A percentile compares a stretch with the other conserved stretches of the same genome.
phyloP scores from a whole-genome alignment of 2,329 filamentous ascomycete species.

The Fusarium compactum region DNA sequence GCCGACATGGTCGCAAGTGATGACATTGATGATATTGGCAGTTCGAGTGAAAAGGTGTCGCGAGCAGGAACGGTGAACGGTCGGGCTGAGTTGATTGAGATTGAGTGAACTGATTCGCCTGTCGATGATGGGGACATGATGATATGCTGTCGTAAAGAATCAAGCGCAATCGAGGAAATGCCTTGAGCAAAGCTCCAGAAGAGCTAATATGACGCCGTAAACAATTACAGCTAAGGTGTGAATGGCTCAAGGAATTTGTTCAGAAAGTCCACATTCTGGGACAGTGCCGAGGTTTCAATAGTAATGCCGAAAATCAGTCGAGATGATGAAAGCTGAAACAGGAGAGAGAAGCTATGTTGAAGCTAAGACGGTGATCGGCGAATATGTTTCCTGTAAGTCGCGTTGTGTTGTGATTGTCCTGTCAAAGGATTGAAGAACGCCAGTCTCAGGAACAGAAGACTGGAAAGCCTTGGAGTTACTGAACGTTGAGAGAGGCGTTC shows the following conservation, averaged over 20 bases:
- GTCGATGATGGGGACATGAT: conserved; percentile 67
- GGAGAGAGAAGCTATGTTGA: conserved; percentile 8
- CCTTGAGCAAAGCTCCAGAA: conserved; percentile 2
- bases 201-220: not conserved
- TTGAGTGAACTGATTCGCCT: conserved; percentile 64
- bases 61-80: conserved; percentile 60
- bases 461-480: conserved; percentile 15
- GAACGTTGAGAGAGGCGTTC: conserved; percentile 35
- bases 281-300: conserved; percentile 14
- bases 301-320: conserved; percentile 33
- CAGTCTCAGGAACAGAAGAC: conserved; percentile 20
- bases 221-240: conserved; percentile 9
- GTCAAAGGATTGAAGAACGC: conserved; percentile 13
- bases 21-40: conserved; percentile 61
- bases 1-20: conserved; percentile 57
- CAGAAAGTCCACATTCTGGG: conserved; percentile 42
- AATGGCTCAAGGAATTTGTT: conserved; percentile 26
- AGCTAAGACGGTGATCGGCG: not conserved
- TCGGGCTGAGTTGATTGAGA: conserved; percentile 54
- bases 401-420: not conserved
- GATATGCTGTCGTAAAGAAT: conserved; percentile 40
- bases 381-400: not conserved
- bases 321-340: conserved; percentile 27
- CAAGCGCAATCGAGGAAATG: conserved; percentile 34
- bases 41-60: conserved; percentile 63